Conservation (phyloP, 352 stramenopile species). For the Halophytophthora polymorphica region DNA sequence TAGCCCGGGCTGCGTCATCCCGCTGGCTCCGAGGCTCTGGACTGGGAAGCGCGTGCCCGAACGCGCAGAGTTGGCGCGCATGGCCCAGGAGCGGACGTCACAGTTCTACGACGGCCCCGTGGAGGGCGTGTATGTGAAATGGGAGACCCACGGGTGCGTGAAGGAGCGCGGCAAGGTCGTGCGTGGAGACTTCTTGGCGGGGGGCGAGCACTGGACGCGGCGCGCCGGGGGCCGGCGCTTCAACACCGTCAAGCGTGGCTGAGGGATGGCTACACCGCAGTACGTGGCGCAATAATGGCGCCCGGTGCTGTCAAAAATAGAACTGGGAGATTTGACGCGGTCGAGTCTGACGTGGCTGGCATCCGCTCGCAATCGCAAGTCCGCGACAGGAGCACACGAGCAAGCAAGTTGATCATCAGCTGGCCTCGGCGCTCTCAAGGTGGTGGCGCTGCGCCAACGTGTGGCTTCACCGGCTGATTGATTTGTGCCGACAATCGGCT, state of each 20-base stretch:
- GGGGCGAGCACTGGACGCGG: slow-evolving; percentile 62
- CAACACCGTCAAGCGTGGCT: slow-evolving; percentile 27
- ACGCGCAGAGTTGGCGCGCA: slow-evolving; percentile 27
- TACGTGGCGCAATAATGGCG: too few relatives aligned
- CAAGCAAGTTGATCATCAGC: too few relatives aligned
- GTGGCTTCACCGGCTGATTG: too few relatives aligned
- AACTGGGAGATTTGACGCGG: too few relatives aligned
- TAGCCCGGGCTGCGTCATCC: slow-evolving; percentile 21
- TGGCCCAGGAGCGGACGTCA: slow-evolving; percentile 39
- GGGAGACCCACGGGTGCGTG: slow-evolving; percentile 38
- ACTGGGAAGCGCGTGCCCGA: slow-evolving; percentile 25
- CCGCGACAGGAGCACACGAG: too few relatives aligned
- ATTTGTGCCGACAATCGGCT: too few relatives aligned
- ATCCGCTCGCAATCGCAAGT: too few relatives aligned
- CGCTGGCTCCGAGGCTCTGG: slow-evolving; percentile 45
- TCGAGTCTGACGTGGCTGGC: too few relatives aligned
- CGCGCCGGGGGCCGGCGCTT: slow-evolving; percentile 30
- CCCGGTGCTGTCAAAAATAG: too few relatives aligned
- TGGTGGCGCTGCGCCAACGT: too few relatives aligned
- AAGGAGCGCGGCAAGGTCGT: slow-evolving; percentile 60
- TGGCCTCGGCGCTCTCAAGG: too few relatives aligned
- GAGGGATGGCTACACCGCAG: background rate
- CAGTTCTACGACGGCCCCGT: slow-evolving; percentile 43
- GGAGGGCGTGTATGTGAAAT: slow-evolving; percentile 62
- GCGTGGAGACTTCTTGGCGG: slow-evolving; percentile 57